Conservation (phyloP, 176 grass and related monocot genomes). For the Luzula sylvatica region DNA sequence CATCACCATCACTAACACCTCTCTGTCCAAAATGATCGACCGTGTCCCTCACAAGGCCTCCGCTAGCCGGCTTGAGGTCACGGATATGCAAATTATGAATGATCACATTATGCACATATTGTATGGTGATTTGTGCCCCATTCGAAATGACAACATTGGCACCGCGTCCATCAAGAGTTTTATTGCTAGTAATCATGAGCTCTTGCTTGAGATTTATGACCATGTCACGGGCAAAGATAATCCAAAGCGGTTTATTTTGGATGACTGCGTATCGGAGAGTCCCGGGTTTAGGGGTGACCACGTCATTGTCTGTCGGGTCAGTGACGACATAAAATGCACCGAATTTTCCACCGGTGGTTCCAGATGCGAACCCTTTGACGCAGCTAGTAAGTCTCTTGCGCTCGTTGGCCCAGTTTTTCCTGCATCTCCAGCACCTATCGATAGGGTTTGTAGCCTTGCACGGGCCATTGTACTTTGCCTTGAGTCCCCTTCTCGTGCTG, state of each 20-base stretch:
- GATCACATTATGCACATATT: constrained; percentile 63
- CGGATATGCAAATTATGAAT: constrained; percentile 71
- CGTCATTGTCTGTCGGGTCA: constrained; percentile 49
- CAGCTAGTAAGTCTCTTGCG: constrained; percentile 56
- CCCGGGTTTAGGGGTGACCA: constrained; percentile 37
- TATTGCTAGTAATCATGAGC: constrained; percentile 52
- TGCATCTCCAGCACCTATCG: constrained; percentile 89
- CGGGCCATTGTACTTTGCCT: constrained; percentile 19
- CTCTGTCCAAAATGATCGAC: constrained; percentile 41
- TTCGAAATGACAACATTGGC: constrained; percentile 49
- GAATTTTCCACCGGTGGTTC: constrained; percentile 44
- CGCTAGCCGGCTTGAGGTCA: constrained; percentile 32
- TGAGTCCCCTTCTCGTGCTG: constrained; percentile 27
- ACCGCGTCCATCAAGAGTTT: constrained; percentile 73
- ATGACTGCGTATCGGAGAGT: constrained; percentile 68
- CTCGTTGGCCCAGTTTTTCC: constrained; percentile 45
- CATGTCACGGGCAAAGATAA: constrained; percentile 55
- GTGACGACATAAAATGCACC: constrained; percentile 68
- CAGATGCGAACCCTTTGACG: constrained; percentile 59
- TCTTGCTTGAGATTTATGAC: constrained; percentile 70
- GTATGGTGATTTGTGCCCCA: constrained; percentile 52
- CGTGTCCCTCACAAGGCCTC: constrained; percentile 54
- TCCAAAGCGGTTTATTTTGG: constrained; percentile 65
- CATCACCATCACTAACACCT: constrained; percentile 61
- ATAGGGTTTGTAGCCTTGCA: constrained; percentile 80